phyloP scores from a whole-genome alignment of 2,329 filamentous ascomycete species.

The Thelonectria rubi region DNA sequence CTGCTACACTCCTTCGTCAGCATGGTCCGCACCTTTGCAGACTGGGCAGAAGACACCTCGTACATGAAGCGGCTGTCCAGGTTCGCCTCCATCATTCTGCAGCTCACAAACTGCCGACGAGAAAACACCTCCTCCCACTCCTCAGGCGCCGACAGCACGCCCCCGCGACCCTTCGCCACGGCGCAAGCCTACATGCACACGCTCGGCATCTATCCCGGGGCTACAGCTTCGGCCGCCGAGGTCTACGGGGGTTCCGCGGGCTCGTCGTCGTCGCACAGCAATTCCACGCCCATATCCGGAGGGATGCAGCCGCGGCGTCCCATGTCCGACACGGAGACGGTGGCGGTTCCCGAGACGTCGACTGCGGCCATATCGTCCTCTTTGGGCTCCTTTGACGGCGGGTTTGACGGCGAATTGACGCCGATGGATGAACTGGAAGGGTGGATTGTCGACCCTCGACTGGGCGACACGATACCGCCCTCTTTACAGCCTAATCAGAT shows the following conservation, averaged over 20 bases:
- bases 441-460: constrained; percentile 18
- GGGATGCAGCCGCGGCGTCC: constrained; percentile 2
- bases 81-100: constrained; percentile 13
- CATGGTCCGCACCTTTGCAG: constrained; percentile 4
- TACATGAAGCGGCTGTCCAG: constrained; percentile 14
- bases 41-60: constrained; percentile 13
- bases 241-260: constrained; percentile 13
- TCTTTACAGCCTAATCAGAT: constrained; percentile 9
- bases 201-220: neutral
- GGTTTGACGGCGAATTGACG: constrained; percentile 3
- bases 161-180: neutral
- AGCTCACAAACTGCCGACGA: neutral
- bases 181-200: constrained; percentile 9
- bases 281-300: constrained; percentile 15
- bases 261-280: constrained; percentile 19
- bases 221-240: neutral
- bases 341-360: neutral
- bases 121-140: constrained; percentile 3
- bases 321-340: constrained; percentile 4
- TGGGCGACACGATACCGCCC: neutral
- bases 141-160: neutral
- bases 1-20: constrained; percentile 1
- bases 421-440: constrained; percentile 15
- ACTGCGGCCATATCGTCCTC: neutral
- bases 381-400: constrained; percentile 8